Conservation (phyloP, 2,329 filamentous ascomycete species). For the Talaromyces sp. region DNA sequence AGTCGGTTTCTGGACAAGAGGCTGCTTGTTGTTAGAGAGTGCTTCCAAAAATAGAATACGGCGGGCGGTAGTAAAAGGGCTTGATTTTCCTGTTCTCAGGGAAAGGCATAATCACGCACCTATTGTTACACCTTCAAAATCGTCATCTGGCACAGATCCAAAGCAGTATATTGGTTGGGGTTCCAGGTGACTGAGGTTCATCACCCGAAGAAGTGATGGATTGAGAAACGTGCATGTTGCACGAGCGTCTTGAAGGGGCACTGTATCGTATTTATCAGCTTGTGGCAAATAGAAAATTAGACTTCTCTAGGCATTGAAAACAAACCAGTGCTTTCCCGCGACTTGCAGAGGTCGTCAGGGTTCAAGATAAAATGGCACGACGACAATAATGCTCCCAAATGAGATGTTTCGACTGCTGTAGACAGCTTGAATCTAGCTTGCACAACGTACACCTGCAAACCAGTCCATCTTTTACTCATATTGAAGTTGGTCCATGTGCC, state of each 20-base stretch:
- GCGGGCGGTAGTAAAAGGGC: not conserved
- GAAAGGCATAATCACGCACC: not conserved
- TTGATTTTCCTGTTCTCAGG: not conserved
- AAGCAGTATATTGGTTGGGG: not conserved
- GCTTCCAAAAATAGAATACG: not conserved
- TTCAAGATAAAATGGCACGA: conserved; percentile 8
- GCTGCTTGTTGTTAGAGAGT: not conserved
- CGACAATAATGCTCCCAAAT: not conserved
- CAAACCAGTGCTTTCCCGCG: not conserved
- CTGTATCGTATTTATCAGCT: not conserved
- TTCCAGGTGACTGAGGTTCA: not conserved
- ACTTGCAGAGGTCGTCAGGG: not conserved
- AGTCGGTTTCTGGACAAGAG: not conserved
- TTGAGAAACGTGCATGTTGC: conserved; percentile 5
- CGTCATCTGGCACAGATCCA: not conserved
- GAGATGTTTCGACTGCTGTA: not conserved
- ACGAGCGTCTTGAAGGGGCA: not conserved
- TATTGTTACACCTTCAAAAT: not conserved
- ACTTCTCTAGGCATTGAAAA: not conserved
- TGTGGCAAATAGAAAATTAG: not conserved
- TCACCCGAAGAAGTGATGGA: conserved; percentile 5
- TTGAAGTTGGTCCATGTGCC: conserved; percentile 3
- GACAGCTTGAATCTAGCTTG: not conserved
- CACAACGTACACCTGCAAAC: conserved; percentile 1
- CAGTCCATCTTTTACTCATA: not conserved